Evolutionary conservation across 1,284 basidiomycete genomes (phyloP).

Genomic region (Cutaneotrichosporon dermatis): DNA sequence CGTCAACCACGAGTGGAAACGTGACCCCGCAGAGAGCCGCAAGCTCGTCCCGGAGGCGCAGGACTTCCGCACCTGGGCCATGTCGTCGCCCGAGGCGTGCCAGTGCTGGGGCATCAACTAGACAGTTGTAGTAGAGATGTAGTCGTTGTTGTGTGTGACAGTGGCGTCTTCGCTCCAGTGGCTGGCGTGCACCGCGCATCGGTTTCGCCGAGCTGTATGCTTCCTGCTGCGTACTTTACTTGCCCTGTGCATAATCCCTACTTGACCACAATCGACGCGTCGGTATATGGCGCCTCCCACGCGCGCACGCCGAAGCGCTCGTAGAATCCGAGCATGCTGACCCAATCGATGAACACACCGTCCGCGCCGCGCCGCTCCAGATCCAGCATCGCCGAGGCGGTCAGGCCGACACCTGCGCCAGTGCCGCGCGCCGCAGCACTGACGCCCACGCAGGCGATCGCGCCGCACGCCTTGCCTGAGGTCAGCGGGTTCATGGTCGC

Average conservation of each 20-base stretch:
- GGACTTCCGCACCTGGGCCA: constrained; percentile 6
- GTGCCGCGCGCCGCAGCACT: constrained; percentile 5
- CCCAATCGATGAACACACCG: constrained; percentile 31
- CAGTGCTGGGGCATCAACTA: too few relatives aligned
- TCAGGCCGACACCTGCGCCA: constrained; percentile 22
- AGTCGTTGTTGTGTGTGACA: too few relatives aligned
- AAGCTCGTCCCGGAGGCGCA: constrained; percentile 8
- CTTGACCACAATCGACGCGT: background rate
- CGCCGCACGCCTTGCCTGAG: constrained; percentile 19
- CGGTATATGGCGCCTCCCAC: constrained; percentile 21
- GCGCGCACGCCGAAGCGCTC: constrained; percentile 18
- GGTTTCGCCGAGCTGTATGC: too few relatives aligned
- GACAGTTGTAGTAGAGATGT: too few relatives aligned
- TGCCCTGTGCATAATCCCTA: background rate
- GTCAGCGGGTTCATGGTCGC: too few relatives aligned
- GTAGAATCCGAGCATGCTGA: constrained; percentile 25
- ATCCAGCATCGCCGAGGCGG: constrained; percentile 16
- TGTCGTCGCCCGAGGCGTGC: too few relatives aligned
- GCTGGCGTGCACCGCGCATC: too few relatives aligned
- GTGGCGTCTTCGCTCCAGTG: too few relatives aligned
- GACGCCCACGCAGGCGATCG: constrained; percentile 25
- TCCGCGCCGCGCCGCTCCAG: constrained; percentile 22
- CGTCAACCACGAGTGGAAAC: constrained; percentile 6
- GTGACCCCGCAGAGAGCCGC: constrained; percentile 5
- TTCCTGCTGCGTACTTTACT: too few relatives aligned